Conservation (phyloP, 1,284 basidiomycete genomes). For the Rhizoctonia solani region DNA sequence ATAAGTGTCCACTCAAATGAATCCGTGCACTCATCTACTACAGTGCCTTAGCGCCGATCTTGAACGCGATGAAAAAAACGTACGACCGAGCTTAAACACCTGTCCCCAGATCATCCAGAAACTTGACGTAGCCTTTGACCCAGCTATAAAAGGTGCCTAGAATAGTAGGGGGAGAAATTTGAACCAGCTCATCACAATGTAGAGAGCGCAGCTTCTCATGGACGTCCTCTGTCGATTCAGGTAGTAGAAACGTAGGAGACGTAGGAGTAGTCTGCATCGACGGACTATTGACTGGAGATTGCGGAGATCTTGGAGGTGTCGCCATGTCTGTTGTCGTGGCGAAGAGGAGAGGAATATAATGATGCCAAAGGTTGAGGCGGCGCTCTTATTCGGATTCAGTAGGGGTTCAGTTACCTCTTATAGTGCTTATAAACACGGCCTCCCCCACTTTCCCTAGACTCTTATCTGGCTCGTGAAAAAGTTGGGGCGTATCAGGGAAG, state of each 20-base stretch:
- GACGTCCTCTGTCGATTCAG: slow-evolving; percentile 18
- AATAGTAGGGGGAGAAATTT: slow-evolving; percentile 5
- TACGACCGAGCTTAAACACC: slow-evolving; percentile 8
- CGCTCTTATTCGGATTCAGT: slow-evolving; percentile 14
- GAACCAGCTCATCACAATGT: slow-evolving; percentile 17
- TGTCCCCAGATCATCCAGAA: slow-evolving; percentile 31
- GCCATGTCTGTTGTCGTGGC: slow-evolving; percentile 1
- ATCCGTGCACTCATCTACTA: slow-evolving; percentile 24
- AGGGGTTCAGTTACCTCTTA: slow-evolving; percentile 13
- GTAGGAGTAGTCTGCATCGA: not conserved
- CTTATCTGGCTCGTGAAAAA: slow-evolving; percentile 14
- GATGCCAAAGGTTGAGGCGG: slow-evolving; percentile 3
- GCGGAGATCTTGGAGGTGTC: slow-evolving; percentile 32
- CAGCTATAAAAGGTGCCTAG: slow-evolving; percentile 27
- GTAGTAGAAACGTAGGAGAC: slow-evolving; percentile 16
- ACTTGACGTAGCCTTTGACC: slow-evolving; percentile 11
- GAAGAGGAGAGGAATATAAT: not conserved
- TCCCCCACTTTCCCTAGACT: not conserved
- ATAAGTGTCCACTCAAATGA: slow-evolving; percentile 30
- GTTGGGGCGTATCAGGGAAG: not conserved
- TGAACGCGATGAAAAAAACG: not conserved
- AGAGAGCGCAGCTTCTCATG: slow-evolving; percentile 16
- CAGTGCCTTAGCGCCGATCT: slow-evolving; percentile 1
- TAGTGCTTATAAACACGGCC: slow-evolving; percentile 9
- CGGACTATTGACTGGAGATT: not conserved